These are phyloP conservation scores for Fomes fomentarius DNA, from an alignment of 1,284 basidiomycete species.

Conservation along the genomic window DNA sequence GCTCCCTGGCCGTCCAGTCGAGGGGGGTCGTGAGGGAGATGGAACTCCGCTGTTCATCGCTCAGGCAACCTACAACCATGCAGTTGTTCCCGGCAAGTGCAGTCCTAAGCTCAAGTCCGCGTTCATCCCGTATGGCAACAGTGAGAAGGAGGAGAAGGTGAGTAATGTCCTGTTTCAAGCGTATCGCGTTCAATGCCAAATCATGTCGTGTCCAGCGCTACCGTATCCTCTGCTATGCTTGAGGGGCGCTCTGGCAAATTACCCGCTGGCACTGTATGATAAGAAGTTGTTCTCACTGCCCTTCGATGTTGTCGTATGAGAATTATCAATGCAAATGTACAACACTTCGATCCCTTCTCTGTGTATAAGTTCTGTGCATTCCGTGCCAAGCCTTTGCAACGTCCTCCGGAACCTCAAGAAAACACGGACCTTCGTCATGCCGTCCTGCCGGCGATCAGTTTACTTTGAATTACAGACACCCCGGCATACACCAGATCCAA, in stretches of 20 bases:
- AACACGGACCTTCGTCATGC: no score
- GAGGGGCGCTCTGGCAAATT: not conserved
- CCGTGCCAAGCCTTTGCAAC: no score
- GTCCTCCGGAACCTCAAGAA: no score
- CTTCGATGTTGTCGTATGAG: not conserved
- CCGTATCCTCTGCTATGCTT: conserved; percentile 45
- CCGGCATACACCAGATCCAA: conserved; percentile 30
- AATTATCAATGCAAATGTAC: not conserved
- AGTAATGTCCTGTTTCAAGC: conserved; percentile 17
- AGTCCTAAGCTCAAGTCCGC: conserved; percentile 58
- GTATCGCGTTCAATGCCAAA: no score
- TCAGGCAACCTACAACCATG: conserved; percentile 54
- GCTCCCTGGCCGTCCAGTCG: conserved; percentile 57
- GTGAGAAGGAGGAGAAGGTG: conserved; percentile 51
- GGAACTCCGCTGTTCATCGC: conserved; percentile 65
- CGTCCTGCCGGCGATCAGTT: conserved; percentile 15
- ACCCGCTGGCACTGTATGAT: not conserved
- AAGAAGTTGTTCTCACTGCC: not conserved
- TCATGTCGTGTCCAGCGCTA: conserved; percentile 38
- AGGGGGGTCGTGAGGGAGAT: conserved; percentile 66
- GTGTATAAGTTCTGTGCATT: not conserved
- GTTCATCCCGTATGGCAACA: conserved; percentile 53
- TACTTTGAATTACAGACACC: conserved; percentile 28
- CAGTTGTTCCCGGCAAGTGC: conserved; percentile 66
- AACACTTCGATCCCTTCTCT: not conserved